Conservation (phyloP, 179 eudicot genomes). For the Gypsophila paniculata region DNA sequence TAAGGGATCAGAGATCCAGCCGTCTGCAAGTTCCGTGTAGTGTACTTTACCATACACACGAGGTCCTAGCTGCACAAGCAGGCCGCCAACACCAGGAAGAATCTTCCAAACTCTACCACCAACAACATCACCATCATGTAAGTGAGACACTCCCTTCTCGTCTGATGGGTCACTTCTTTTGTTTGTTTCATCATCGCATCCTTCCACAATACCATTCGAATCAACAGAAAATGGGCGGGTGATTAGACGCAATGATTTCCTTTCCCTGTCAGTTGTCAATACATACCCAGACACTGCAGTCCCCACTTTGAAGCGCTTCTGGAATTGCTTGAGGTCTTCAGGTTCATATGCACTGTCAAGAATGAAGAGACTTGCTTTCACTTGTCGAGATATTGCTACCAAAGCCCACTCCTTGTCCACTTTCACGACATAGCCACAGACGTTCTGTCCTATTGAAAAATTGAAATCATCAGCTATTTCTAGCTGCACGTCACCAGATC, state of each 20-base stretch:
- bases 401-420: constrained; percentile 90
- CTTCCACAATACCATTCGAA: constrained; percentile 26
- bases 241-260: constrained; percentile 55
- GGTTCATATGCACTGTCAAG: constrained; percentile 81
- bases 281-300: constrained; percentile 54
- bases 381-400: constrained; percentile 67
- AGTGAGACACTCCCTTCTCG: constrained; percentile 41
- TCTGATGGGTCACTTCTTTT: constrained; percentile 18
- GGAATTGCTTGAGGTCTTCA: constrained; percentile 59
- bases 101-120: constrained; percentile 84
- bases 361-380: constrained; percentile 70
- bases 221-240: constrained; percentile 39
- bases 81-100: constrained; percentile 78
- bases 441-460: constrained; percentile 59
- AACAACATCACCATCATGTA: constrained; percentile 52
- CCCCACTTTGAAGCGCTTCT: constrained; percentile 61
- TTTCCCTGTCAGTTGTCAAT: constrained; percentile 52
- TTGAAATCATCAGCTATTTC: constrained; percentile 40
- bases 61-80: constrained; percentile 80
- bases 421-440: constrained; percentile 74
- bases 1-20: constrained; percentile 63
- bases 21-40: constrained; percentile 65
- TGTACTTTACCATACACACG: constrained; percentile 84
- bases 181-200: constrained; percentile 22
- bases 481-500: constrained; percentile 27